These are phyloP conservation scores for Centrapalus pauciflorus DNA, from an alignment of 129 eudicot genomes.

Conservation along the genomic window DNA sequence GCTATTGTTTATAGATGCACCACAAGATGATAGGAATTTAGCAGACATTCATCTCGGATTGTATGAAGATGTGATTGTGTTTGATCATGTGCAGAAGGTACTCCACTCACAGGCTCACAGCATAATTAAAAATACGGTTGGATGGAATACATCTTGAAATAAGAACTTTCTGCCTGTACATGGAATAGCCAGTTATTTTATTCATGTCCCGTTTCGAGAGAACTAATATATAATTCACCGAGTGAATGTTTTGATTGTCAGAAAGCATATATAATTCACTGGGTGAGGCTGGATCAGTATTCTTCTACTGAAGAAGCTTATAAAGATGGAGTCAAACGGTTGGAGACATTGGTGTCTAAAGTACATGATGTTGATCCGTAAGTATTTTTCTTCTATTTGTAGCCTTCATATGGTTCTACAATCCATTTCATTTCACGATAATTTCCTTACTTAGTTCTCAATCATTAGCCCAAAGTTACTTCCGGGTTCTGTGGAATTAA, in stretches of 20 bases:
- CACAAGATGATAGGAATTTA: slow-evolving; percentile 72
- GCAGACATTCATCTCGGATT: slow-evolving; percentile 85
- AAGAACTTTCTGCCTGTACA: not conserved
- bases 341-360: slow-evolving; percentile 59
- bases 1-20: slow-evolving; percentile 64
- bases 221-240: no score
- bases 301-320: slow-evolving; percentile 67
- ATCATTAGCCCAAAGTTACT: slow-evolving; percentile 64
- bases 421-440: not conserved
- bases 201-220: no score
- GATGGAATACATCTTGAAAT: not conserved
- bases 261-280: slow-evolving; percentile 82
- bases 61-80: slow-evolving; percentile 81
- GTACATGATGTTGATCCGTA: slow-evolving; percentile 66
- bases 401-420: not conserved
- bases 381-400: slow-evolving; percentile 23
- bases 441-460: slow-evolving; percentile 7
- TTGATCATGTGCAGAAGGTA: slow-evolving; percentile 98
- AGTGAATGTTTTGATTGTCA: slow-evolving; percentile 25
- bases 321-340: slow-evolving; percentile 56
- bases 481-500: slow-evolving; percentile 56
- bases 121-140: not conserved
- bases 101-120: no score
- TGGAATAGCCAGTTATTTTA: not conserved
- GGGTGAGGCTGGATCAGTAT: slow-evolving; percentile 78